phyloP scores from a whole-genome alignment of 371 early-diverging fungal genomes.

The Mortierella sp. region DNA sequence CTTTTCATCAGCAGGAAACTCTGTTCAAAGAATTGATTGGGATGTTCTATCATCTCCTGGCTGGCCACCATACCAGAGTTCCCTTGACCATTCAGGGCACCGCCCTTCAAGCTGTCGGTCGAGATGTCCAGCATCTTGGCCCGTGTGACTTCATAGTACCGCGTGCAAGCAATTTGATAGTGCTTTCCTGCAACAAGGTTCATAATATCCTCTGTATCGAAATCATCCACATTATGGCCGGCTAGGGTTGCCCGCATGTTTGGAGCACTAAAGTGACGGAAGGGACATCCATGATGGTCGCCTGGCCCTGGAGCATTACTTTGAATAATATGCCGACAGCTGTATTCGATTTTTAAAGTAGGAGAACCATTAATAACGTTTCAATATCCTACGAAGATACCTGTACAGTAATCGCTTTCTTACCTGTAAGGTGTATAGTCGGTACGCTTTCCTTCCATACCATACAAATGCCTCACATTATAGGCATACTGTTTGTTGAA shows the following conservation, averaged over 20 bases:
- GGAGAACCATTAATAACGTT: not conserved
- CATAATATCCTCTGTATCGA: slow-evolving; percentile 75
- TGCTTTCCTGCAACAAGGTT: slow-evolving; percentile 79
- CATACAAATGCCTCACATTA: slow-evolving; percentile 98
- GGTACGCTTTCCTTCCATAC: slow-evolving; percentile 95
- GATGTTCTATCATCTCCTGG: slow-evolving; percentile 86
- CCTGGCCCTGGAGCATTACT: slow-evolving; percentile 81
- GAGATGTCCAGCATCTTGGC: slow-evolving; percentile 52
- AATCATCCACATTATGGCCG: slow-evolving; percentile 62
- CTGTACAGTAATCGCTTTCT: not conserved
- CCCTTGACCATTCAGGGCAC: slow-evolving; percentile 49
- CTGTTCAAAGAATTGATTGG: slow-evolving; percentile 93
- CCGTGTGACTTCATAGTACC: slow-evolving; percentile 84
- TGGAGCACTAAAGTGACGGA: slow-evolving; percentile 80
- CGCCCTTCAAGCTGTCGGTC: slow-evolving; percentile 36
- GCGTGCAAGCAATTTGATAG: slow-evolving; percentile 95
- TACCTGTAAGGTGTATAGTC: slow-evolving; percentile 93
- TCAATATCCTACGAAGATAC: not conserved
- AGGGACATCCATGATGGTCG: slow-evolving; percentile 98
- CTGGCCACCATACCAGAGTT: slow-evolving; percentile 55
- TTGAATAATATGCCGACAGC: slow-evolving; percentile 92
- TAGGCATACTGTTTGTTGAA: slow-evolving; percentile 97
- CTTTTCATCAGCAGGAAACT: slow-evolving; percentile 61
- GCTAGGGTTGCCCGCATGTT: slow-evolving; percentile 70
- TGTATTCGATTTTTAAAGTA: slow-evolving; percentile 14